These are phyloP conservation scores for Pyricularia grisea DNA, from an alignment of 2,329 filamentous ascomycete species.

Conservation along the genomic window DNA sequence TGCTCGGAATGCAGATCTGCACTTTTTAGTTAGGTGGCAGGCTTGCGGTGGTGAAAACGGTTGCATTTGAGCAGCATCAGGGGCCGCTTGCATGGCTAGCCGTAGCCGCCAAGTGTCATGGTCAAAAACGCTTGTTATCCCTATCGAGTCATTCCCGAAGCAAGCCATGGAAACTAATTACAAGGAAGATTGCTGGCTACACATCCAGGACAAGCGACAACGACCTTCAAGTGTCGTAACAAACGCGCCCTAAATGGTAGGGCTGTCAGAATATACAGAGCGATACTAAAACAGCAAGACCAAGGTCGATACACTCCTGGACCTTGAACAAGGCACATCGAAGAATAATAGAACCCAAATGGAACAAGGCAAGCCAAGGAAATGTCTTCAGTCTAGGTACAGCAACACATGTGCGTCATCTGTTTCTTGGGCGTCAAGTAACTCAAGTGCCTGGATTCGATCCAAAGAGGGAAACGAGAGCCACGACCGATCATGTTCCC, in stretches of 20 bases:
- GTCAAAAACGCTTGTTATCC: not conserved
- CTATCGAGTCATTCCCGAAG: not conserved
- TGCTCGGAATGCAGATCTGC: not conserved
- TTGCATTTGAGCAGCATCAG: not conserved
- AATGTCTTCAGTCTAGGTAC: not conserved
- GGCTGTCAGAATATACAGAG: no score
- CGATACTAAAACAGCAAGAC: no score
- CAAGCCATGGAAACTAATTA: not conserved
- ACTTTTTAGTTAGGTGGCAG: not conserved
- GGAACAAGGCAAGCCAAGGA: no score
- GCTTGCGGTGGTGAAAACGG: not conserved
- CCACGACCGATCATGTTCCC: not conserved
- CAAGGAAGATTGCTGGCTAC: not conserved
- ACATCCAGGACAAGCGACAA: no score
- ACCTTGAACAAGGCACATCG: no score
- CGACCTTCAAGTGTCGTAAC: no score
- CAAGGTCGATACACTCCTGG: no score
- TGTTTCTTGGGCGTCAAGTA: not conserved
- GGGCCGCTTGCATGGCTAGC: not conserved
- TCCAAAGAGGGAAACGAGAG: not conserved
- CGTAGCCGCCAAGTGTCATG: not conserved
- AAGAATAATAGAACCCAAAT: no score
- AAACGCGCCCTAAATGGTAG: no score
- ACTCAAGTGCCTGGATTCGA: not conserved
- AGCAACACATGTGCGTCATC: not conserved